Evolutionary conservation across 1,139 yeast genomes (phyloP).

Genomic region (Candida gigantensis): DNA sequence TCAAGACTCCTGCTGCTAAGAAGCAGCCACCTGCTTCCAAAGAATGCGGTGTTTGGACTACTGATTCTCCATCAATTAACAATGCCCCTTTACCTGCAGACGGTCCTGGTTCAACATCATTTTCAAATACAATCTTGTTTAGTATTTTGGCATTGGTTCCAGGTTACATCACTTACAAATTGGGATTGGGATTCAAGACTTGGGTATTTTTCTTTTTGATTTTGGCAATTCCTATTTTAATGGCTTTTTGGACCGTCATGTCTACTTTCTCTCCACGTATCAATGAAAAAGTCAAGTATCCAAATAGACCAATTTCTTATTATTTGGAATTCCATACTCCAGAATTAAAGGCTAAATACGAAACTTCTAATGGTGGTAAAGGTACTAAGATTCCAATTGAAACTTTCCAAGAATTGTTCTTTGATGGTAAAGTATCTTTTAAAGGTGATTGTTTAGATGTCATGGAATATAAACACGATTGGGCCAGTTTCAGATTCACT

Average conservation of each 20-base stretch:
- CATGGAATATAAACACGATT: conserved; percentile 85
- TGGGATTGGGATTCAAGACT: conserved; percentile 76
- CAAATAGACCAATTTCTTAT: conserved; percentile 75
- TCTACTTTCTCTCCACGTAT: conserved; percentile 81
- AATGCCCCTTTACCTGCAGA: conserved; percentile 91
- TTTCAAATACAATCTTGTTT: conserved; percentile 62
- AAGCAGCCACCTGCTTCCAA: conserved; percentile 50
- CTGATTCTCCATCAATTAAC: conserved; percentile 70
- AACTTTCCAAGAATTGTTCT: conserved; percentile 86
- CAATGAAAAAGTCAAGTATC: conserved; percentile 75
- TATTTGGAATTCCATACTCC: conserved; percentile 83
- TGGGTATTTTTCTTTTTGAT: conserved; percentile 57
- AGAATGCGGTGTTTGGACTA: conserved; percentile 61
- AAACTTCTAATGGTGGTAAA: conserved; percentile 53
- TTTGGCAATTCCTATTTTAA: conserved; percentile 65
- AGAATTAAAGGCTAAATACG: conserved; percentile 69
- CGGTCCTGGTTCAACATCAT: conserved; percentile 82
- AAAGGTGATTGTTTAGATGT: conserved; percentile 87
- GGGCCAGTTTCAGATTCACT: conserved; percentile 85
- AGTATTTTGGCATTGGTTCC: conserved; percentile 64
- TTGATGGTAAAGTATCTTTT: conserved; percentile 80
- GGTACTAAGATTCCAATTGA: conserved; percentile 85
- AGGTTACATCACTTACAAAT: conserved; percentile 57
- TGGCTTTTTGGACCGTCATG: conserved; percentile 79
- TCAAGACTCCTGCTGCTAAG: conserved; percentile 61